These are phyloP conservation scores for Aspergillus bertholletiae DNA, from an alignment of 495 filamentous ascomycete species.

Conservation along the genomic window DNA sequence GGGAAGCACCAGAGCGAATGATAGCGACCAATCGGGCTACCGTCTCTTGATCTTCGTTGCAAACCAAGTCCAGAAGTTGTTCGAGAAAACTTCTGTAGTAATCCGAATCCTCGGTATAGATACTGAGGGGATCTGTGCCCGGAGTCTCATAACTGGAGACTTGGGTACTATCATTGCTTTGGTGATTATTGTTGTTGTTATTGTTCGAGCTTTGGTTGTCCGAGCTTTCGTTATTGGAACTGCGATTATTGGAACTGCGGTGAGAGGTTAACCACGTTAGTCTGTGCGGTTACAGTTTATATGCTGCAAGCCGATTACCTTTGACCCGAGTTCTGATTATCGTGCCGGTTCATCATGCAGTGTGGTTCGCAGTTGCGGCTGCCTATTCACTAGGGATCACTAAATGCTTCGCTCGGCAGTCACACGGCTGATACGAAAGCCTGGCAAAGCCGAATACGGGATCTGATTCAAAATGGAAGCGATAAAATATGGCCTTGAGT, in stretches of 20 bases:
- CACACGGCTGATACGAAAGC: background rate
- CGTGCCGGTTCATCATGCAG: background rate
- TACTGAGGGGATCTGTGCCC: background rate
- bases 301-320: background rate
- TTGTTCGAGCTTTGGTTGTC: background rate
- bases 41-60: constrained; percentile 20
- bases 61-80: constrained; percentile 27
- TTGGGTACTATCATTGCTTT: constrained; percentile 5
- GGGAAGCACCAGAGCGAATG: constrained; percentile 34
- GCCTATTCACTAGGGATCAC: background rate
- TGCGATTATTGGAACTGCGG: background rate
- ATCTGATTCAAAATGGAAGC: background rate
- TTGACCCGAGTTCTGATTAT: background rate
- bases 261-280: background rate
- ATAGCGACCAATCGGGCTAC: constrained; percentile 24
- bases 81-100: constrained; percentile 29
- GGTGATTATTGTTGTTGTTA: background rate
- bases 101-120: constrained; percentile 5
- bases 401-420: background rate
- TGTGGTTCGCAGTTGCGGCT: background rate
- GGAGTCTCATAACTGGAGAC: background rate
- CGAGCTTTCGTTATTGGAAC: constrained; percentile 7
- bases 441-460: background rate
- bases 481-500: background rate
- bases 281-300: background rate